phyloP scores from a whole-genome alignment of 2,329 filamentous ascomycete species.

The Colletotrichum agaves region DNA sequence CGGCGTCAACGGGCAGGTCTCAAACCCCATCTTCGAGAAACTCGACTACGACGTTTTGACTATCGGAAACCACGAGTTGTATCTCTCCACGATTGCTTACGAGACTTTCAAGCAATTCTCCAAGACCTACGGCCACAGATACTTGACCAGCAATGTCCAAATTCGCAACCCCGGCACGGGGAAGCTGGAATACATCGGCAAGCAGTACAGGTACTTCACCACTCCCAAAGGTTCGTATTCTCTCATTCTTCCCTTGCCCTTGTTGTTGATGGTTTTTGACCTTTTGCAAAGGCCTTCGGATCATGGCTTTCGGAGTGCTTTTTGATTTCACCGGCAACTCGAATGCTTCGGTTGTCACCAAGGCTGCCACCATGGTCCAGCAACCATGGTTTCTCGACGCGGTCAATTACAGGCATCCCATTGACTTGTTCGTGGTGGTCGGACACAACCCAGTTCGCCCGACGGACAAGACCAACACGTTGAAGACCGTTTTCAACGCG shows the following conservation, averaged over 20 bases:
- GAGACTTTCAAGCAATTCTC: constrained; percentile 70
- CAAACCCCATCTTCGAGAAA: constrained; percentile 57
- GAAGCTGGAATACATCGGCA: constrained; percentile 54
- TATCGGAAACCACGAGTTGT: constrained; percentile 72
- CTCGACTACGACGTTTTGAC: constrained; percentile 56
- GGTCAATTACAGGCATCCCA: constrained; percentile 61
- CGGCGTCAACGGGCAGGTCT: constrained; percentile 63
- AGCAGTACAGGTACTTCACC: constrained; percentile 57
- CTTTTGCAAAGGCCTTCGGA: constrained; percentile 44
- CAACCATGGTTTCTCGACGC: constrained; percentile 70
- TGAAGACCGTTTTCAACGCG: constrained; percentile 61
- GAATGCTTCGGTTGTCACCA: constrained; percentile 70
- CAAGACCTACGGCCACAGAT: constrained; percentile 61
- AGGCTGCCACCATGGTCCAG: constrained; percentile 60
- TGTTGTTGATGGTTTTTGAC: not conserved
- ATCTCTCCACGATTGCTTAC: constrained; percentile 70
- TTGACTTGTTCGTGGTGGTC: constrained; percentile 72
- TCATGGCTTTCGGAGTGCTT: constrained; percentile 58
- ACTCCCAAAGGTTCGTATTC: constrained; percentile 46
- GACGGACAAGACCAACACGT: constrained; percentile 55
- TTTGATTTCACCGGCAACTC: constrained; percentile 65
- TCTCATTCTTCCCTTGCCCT: not conserved
- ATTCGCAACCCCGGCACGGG: constrained; percentile 52
- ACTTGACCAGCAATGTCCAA: constrained; percentile 59
- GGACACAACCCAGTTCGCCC: constrained; percentile 70